phyloP scores from a whole-genome alignment of 2,329 filamentous ascomycete genomes.

The Fusarium brevicatenulatum region DNA sequence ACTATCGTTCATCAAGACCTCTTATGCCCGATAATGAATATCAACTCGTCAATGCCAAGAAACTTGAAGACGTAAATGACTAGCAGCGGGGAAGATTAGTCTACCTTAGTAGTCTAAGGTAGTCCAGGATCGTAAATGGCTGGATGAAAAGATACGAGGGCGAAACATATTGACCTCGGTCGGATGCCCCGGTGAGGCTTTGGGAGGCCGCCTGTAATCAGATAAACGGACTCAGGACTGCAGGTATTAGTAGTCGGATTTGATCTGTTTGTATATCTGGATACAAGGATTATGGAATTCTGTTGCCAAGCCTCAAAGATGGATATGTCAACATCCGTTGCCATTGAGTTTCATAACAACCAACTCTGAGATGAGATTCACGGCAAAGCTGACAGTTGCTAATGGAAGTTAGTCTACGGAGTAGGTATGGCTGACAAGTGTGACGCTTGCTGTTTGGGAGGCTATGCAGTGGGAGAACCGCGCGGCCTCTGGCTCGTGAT shows the following conservation, averaged over 20 bases:
- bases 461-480: conserved; percentile 31
- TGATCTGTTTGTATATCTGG: neutral
- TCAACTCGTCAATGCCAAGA: conserved; percentile 30
- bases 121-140: conserved; percentile 7
- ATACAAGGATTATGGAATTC: neutral
- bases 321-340: conserved; percentile 10
- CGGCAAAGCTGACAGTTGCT: neutral
- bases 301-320: neutral
- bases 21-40: neutral
- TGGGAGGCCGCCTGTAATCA: conserved; percentile 7
- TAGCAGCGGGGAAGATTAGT: conserved; percentile 6
- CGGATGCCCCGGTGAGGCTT: conserved; percentile 21
- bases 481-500: conserved; percentile 28
- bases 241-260: neutral
- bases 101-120: neutral
- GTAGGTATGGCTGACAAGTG: neutral
- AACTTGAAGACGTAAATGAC: conserved; percentile 10
- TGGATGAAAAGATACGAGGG: conserved; percentile 16
- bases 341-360: conserved; percentile 2
- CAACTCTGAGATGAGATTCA: conserved; percentile 8
- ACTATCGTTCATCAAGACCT: neutral
- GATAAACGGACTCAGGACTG: neutral
- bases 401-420: neutral
- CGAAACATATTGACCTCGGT: conserved; percentile 17
- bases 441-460: conserved; percentile 12